A percentile compares a stretch with the other conserved stretches of the same genome.
Conservation (phyloP, 768 basidiomycete species). For the Mycena floridula region DNA sequence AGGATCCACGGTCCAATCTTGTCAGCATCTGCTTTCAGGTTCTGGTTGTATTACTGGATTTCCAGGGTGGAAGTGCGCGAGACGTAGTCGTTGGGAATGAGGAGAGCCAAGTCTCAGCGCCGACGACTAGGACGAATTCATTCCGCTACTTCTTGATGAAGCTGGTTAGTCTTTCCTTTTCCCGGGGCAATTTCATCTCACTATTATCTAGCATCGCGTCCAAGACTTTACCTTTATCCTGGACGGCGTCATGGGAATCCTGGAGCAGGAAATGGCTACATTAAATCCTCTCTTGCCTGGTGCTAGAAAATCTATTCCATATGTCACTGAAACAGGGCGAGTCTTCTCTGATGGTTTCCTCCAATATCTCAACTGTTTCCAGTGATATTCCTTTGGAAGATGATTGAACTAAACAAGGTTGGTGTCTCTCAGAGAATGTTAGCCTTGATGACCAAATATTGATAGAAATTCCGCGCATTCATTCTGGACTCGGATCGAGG, state of each 20-base stretch:
- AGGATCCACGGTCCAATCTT: slow-evolving; percentile 68
- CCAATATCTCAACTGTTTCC: slow-evolving; percentile 3
- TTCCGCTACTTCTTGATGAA: slow-evolving; percentile 93
- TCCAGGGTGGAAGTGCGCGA: slow-evolving; percentile 70
- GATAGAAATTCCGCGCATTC: slow-evolving; percentile 85
- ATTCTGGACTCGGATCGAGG: slow-evolving; percentile 76
- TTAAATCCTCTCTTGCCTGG: slow-evolving; percentile 77
- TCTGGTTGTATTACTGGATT: slow-evolving; percentile 70
- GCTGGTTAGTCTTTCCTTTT: slow-evolving; percentile 43
- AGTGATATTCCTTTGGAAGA: slow-evolving; percentile 87
- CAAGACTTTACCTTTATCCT: slow-evolving; percentile 86
- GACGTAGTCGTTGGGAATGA: slow-evolving; percentile 39
- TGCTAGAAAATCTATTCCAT: slow-evolving; percentile 76
- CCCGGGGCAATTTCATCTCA: slow-evolving; percentile 7
- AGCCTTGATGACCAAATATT: not conserved
- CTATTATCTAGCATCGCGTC: slow-evolving; percentile 63
- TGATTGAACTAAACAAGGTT: slow-evolving; percentile 91
- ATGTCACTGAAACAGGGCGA: slow-evolving; percentile 77
- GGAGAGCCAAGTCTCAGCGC: slow-evolving; percentile 38
- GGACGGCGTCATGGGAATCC: slow-evolving; percentile 58
- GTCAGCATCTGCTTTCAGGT: slow-evolving; percentile 74
- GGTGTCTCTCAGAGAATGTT: slow-evolving; percentile 5
- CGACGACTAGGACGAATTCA: slow-evolving; percentile 71
- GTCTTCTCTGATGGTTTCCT: slow-evolving; percentile 18
- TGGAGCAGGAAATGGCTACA: slow-evolving; percentile 72